Base-by-base conservation (phyloP, 1,284 basidiomycete species). In the Sanghuangporus baumii region DNA sequence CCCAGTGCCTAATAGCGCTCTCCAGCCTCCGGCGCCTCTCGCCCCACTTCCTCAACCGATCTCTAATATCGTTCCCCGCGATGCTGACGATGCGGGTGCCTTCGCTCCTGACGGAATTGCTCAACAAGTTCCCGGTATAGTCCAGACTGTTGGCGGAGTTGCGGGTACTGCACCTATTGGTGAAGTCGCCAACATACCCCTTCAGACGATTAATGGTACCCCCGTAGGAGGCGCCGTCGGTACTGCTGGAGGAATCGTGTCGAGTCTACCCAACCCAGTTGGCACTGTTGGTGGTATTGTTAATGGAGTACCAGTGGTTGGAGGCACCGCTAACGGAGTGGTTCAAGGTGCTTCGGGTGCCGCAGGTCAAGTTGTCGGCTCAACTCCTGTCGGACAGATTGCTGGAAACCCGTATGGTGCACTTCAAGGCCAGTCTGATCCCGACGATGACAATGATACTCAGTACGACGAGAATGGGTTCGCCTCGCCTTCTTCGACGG, bases 401-500 rank as follows among this genome's bases (percentile, higher is more conserved):
- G 41, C 41, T 43, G 41, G 41, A 14, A 43, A 43, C 41, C 47
- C 18, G 16, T 20, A 2, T 5, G 20, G 14, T 48, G 26, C 26
- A 31, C 47, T 48, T 16, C 47, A 48, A 48, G 14, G 51, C 51
- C 51, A 34, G 51, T 12, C 51, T 20, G 54, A n/a, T n/a, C 16
- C 34, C 11, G 8, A 6, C 26, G 40, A 54, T 36, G 11, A 23
- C 18, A 41, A 57, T 20, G 52, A 55, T 20, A 52, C 41, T 20
- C 18, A 43, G 16, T 40, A 37, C 8, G 34, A 8, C 7, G 40
- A 36, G 9, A 31, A 37, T 36, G 48, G 54, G 36, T 18, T 18
- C 11, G 43, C 41, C 18, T 64, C 62, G 11, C 62, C 62, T 1
- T 64, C 62, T 8, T 64, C 62, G 40, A 64, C 59, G 31, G 31